Evolutionary conservation across 805 yeast species (phyloP), one percentile per base, ranked within the genome.

Genomic region (Schwanniomyces sp.): DNA sequence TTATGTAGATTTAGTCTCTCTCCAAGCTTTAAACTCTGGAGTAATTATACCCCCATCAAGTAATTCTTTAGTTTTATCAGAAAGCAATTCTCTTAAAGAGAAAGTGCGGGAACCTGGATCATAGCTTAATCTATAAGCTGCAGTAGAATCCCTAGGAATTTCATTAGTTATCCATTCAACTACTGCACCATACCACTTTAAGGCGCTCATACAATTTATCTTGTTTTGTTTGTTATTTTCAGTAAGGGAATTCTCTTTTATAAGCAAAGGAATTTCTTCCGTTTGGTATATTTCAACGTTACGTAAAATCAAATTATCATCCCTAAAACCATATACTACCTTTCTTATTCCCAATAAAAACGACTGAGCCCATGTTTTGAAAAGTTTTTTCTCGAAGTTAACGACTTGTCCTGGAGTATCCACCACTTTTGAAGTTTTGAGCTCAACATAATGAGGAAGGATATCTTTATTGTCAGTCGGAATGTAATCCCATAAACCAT

Each of bases 321-420:
- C 95, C 55, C 97, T 78, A 66, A 87, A 94, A 0, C 97, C 99
- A 61, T 88, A 88, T 4, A 88, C 78, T 4, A 92, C 76, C 49
- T 80, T 79, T n/a, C 86, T 84, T 17, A 94, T 79, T 4, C 99
- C 99, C 40, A 89, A 74, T 18, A 94, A 71, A 64, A 91, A 94
- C 52, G 96, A 86, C 69, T 91, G 98, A 2, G 96, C 89, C 99
- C 99, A 94, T 0, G 95, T 78, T 51, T 74, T 79, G 62, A 86
- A 81, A 40, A 94, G 69, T 66, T 90, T 91, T 46, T 75, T 77
- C 61, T 92, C 97, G 61, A 92, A 90, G 16, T 62, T 75, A 34
- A 74, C 74, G 12, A 86, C 82, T 34, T 85, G 85, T 12, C 76
- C 73, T 5, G 82, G 80, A 16, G 79, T 72, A 18, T 70, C 73